Base-by-base conservation (phyloP, 441 rosid species). In the Gossypium davidsonii region DNA sequence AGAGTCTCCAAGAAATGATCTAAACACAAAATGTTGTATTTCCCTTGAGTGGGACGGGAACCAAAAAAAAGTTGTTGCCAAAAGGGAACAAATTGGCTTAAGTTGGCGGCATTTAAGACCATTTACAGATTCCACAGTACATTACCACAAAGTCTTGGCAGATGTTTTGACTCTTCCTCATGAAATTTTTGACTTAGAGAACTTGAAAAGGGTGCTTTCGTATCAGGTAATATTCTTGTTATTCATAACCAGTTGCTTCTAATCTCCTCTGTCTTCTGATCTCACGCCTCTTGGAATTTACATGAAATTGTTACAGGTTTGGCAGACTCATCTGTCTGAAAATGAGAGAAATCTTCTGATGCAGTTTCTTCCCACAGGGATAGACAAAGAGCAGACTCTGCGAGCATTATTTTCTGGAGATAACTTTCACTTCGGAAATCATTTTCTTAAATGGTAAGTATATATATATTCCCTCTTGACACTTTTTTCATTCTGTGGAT, bases 401-500 rank as follows among this genome's bases (percentile, higher is more conserved):
- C 84, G 85, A 75, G 75, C 85, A 61, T 79, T 95, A 85, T 85
- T 91, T 80, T 81, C 82, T n/a, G 97, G 95, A 74, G 90, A 90
- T 21, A 89, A 89, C 87, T 86, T 93, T 62, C 91, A 89, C 75
- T 93, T 93, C 75, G 98, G 97, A 77, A 95, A 87, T 83, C 97
- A 91, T 79, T 85, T 78, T 69, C 80, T 85, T 73, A 84, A 67
- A 81, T 95, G 99, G 99, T 79, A 75, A 87, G 97, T 83, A 53
- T 72, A 28, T 76, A 60, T 65, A 53, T 49, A 15, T 8, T 39
- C 44, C 44, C 52, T 51, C 71, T 64, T 21, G 21, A 58, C 10
- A 12, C 31, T 21, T 2, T 12, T 71, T 15, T 42, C 5, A 3
- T 23, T n/a, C 2, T 57, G 28, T 25, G 58, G 44, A 28, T 2